phyloP scores from a whole-genome alignment of 192 early-diverging fungal species.

The Kickxella alabastrina region DNA sequence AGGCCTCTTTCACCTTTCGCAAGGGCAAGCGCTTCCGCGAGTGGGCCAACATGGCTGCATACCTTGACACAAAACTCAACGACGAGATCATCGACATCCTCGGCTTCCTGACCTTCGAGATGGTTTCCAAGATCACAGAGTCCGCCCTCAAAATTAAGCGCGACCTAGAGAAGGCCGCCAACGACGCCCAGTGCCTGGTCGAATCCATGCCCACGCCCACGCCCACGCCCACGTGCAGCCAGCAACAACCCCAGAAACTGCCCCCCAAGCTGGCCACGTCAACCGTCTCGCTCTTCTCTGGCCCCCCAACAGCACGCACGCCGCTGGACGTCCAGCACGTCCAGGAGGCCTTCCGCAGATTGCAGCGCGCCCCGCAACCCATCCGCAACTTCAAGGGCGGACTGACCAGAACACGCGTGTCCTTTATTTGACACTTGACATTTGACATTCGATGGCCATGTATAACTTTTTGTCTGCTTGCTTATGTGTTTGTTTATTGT shows the following conservation, averaged over 20 bases:
- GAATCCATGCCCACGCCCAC: slow-evolving; percentile 3
- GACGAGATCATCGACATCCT: slow-evolving; percentile 95
- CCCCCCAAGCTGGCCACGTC: slow-evolving; percentile 25
- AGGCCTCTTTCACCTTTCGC: slow-evolving; percentile 95
- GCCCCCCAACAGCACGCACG: slow-evolving; percentile 72
- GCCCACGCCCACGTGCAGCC: neutral
- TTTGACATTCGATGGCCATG: neutral
- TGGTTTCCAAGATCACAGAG: slow-evolving; percentile 89
- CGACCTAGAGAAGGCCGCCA: slow-evolving; percentile 56
- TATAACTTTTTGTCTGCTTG: neutral
- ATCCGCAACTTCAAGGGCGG: slow-evolving; percentile 76
- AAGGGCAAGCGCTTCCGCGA: slow-evolving; percentile 91
- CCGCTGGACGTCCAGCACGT: slow-evolving; percentile 84
- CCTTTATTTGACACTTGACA: slow-evolving; percentile 55
- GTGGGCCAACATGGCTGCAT: slow-evolving; percentile 88
- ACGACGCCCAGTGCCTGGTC: slow-evolving; percentile 13
- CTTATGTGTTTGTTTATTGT: neutral
- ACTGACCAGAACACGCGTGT: slow-evolving; percentile 65
- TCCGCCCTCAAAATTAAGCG: slow-evolving; percentile 74
- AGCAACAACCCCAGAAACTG: slow-evolving; percentile 2
- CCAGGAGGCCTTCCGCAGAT: slow-evolving; percentile 86
- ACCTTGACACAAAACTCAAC: slow-evolving; percentile 85
- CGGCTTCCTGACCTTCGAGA: slow-evolving; percentile 93
- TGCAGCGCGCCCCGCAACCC: slow-evolving; percentile 72
- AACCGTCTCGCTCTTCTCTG: slow-evolving; percentile 66